Conservation (phyloP, 495 filamentous ascomycete species). For the Aspergillus hancockii region DNA sequence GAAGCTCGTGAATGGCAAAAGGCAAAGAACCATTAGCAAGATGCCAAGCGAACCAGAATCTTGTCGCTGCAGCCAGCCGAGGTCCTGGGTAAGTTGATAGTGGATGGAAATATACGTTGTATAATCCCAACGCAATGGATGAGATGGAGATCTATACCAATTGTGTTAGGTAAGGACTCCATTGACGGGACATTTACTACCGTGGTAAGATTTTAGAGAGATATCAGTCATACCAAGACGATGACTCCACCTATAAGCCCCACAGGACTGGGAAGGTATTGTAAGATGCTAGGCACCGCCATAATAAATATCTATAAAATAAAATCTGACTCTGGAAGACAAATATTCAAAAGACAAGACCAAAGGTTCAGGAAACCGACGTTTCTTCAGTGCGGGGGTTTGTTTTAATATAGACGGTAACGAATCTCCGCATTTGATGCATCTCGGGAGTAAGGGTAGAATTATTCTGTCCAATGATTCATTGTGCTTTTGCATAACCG, state of each 20-base stretch:
- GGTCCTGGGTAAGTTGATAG: slow-evolving; percentile 52
- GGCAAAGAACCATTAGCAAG: slow-evolving; percentile 16
- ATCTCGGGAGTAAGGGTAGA: background rate
- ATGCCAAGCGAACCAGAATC: slow-evolving; percentile 17
- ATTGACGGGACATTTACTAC: background rate
- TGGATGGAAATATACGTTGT: slow-evolving; percentile 53
- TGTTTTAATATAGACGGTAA: background rate
- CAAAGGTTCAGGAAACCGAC: background rate
- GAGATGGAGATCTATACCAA: background rate
- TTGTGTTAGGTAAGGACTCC: background rate
- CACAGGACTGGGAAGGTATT: background rate
- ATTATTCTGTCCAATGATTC: background rate
- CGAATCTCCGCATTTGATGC: background rate
- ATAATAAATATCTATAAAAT: background rate
- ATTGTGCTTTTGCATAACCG: background rate
- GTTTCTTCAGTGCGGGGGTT: background rate
- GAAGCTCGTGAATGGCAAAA: slow-evolving; percentile 21
- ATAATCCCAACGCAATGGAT: slow-evolving; percentile 14
- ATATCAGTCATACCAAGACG: background rate
- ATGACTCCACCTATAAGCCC: background rate
- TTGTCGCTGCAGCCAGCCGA: slow-evolving; percentile 15
- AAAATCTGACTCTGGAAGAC: background rate
- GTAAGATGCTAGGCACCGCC: background rate
- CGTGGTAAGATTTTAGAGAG: too few relatives aligned
- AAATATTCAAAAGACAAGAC: background rate